Conservation (phyloP, 345 rosid genomes). For the Limnanthes douglasii region DNA sequence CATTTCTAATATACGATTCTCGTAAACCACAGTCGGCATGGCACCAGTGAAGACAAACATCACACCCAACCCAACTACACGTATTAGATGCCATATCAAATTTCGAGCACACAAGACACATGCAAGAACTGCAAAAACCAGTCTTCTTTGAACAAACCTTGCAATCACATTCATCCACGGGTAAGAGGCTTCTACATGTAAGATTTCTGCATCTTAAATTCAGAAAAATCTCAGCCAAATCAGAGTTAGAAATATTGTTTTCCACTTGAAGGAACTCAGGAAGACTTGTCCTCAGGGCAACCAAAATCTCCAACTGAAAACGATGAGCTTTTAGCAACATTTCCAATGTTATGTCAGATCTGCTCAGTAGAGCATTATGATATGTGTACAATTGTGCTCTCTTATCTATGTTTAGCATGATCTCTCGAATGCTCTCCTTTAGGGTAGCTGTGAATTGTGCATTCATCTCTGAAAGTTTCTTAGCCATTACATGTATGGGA, state of each 20-base stretch:
- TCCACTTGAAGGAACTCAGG: slow-evolving; percentile 54
- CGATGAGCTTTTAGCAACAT: slow-evolving; percentile 47
- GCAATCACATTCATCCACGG: slow-evolving; percentile 95
- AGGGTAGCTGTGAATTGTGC: slow-evolving; percentile 34
- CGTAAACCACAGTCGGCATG: slow-evolving; percentile 86
- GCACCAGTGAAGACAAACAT: slow-evolving; percentile 96
- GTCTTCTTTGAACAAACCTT: slow-evolving; percentile 63
- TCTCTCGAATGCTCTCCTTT: slow-evolving; percentile 67
- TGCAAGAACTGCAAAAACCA: slow-evolving; percentile 91
- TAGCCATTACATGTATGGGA: slow-evolving; percentile 59
- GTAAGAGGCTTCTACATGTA: slow-evolving; percentile 46
- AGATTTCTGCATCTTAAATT: slow-evolving; percentile 74
- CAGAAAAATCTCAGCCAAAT: slow-evolving; percentile 79
- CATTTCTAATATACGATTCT: slow-evolving; percentile 68
- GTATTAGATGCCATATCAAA: slow-evolving; percentile 93
- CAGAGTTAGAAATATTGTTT: slow-evolving; percentile 33
- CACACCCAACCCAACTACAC: slow-evolving; percentile 99
- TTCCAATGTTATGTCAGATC: slow-evolving; percentile 51
- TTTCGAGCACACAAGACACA: slow-evolving; percentile 91
- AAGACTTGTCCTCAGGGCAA: slow-evolving; percentile 59
- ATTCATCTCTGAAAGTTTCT: slow-evolving; percentile 70
- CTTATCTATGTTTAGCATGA: slow-evolving; percentile 56
- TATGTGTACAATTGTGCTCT: slow-evolving; percentile 29
- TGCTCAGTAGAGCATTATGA: slow-evolving; percentile 43
- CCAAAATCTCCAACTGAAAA: slow-evolving; percentile 74